Evolutionary conservation across 768 basidiomycete genomes (phyloP).

Genomic region (Boletus reticuloceps): DNA sequence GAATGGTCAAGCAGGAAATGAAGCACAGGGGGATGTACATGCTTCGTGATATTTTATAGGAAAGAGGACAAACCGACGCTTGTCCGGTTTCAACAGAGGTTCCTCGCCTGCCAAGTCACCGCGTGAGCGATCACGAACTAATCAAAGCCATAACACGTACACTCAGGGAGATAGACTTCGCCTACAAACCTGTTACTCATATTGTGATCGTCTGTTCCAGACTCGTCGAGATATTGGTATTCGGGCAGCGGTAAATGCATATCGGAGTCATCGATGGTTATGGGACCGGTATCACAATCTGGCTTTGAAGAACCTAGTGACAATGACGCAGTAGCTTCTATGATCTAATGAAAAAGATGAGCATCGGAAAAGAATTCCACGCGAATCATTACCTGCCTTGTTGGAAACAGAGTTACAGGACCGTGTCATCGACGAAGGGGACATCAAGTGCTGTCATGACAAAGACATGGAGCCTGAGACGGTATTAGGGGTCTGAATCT

Average conservation of each 20-base stretch:
- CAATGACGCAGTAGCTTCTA: background rate
- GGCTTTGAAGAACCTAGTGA: slow-evolving; percentile 2
- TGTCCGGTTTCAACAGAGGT: slow-evolving; percentile 75
- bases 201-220: background rate
- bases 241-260: background rate
- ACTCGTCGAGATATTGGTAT: background rate
- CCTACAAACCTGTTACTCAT: slow-evolving; percentile 12
- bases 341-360: slow-evolving; percentile 3
- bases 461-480: background rate
- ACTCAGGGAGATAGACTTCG: slow-evolving; percentile 19
- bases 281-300: background rate
- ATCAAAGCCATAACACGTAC: slow-evolving; percentile 1
- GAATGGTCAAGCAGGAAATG: background rate
- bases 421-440: background rate
- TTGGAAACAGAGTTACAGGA: background rate
- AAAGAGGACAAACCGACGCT: slow-evolving; percentile 84
- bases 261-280: background rate
- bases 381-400: background rate
- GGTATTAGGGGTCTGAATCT: slow-evolving; percentile 9
- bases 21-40: slow-evolving; percentile 18
- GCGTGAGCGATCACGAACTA: background rate
- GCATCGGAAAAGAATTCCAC: too few relatives aligned
- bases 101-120: slow-evolving; percentile 42
- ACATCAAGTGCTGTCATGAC: too few relatives aligned
- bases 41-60: slow-evolving; percentile 92